Conservation (phyloP, 139 green algal species). For the Nannochloris sp. region DNA sequence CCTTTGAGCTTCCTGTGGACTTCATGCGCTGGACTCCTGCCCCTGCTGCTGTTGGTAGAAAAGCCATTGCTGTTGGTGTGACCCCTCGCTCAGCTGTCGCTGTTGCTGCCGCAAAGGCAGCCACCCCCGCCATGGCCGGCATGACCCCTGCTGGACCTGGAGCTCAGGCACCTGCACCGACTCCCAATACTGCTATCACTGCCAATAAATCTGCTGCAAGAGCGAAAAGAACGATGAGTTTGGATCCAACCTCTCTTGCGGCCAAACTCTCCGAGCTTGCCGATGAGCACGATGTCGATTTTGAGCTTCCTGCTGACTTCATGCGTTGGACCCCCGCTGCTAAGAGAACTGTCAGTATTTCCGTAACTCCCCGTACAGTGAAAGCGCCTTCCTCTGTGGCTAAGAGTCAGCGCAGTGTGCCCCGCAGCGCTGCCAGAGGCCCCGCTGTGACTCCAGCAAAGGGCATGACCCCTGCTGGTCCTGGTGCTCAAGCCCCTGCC, state of each 20-base stretch:
- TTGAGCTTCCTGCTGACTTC: constrained; percentile 22
- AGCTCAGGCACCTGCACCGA: background rate
- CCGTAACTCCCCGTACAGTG: background rate
- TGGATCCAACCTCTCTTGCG: constrained; percentile 17
- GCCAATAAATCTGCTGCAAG: background rate
- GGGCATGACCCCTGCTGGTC: too few species aligned
- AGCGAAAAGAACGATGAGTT: background rate
- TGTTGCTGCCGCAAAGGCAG: background rate
- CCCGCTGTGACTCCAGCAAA: too few species aligned
- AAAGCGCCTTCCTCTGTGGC: background rate
- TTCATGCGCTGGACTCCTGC: constrained; percentile 3
- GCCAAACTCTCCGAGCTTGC: constrained; percentile 16
- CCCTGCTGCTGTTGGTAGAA: background rate
- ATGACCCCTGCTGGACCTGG: background rate
- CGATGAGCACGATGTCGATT: constrained; percentile 10
- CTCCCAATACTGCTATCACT: background rate
- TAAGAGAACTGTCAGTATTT: background rate
- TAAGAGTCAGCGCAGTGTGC: background rate
- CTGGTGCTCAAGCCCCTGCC: constrained; percentile 10
- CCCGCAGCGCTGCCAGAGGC: too few species aligned
- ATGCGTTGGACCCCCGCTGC: background rate
- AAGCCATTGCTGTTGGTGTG: background rate
- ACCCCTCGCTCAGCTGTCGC: background rate
- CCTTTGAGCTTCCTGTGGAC: constrained; percentile 16
- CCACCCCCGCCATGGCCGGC: background rate